Evolutionary conservation across 768 basidiomycete species (phyloP), one percentile per base, ranked within the genome.

Genomic region (Hypsizygus marmoreus): DNA sequence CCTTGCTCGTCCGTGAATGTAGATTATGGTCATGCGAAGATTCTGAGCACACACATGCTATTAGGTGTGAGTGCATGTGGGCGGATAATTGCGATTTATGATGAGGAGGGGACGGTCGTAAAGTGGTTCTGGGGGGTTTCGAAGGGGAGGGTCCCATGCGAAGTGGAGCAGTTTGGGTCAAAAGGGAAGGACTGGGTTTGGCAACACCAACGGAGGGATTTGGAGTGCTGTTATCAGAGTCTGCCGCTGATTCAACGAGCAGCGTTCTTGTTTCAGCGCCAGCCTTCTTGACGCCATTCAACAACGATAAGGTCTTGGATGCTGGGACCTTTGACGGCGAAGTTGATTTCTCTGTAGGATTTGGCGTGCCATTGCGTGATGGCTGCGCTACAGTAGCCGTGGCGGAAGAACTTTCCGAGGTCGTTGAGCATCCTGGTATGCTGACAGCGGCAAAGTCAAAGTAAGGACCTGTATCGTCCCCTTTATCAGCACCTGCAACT

Each of bases 81-180:
- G 72, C 65, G 30, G 72, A 71, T 46, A 72, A 59, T 37, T 73
- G 70, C 2, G 71, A 73, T 26, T 67, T 56, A 40, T 69, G 71
- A 36, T 64, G 69, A 16, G 70, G 67, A 25, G 74, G 72, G 11
- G 74, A 69, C 41, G 57, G 43, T n/a, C 67, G 66, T 13, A 57
- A 50, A 37, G 50, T 50, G 14, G 60, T 49, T 26, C 63, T 59
- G 24, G 63, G 53, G n/a, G 60, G 55, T 20, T 41, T 55, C 6
- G 56, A 51, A n/a, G 62, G 29, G 32, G 61, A 56, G 4, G 62
- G 49, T 10, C 62, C 51, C 6, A 62, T 53, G 35, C 69, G 62
- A 43, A 58, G 56, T 22, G 82, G 82, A 4, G 84, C 84, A 6
- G 83, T 84, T 51, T 78, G 81, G n/a, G 81, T 81, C 28, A 86